A percentile compares a stretch with the other conserved stretches of the same genome.
These are phyloP conservation scores for Heimioporus sp. DNA, from an alignment of 768 basidiomycete genomes.

Conservation along the genomic window DNA sequence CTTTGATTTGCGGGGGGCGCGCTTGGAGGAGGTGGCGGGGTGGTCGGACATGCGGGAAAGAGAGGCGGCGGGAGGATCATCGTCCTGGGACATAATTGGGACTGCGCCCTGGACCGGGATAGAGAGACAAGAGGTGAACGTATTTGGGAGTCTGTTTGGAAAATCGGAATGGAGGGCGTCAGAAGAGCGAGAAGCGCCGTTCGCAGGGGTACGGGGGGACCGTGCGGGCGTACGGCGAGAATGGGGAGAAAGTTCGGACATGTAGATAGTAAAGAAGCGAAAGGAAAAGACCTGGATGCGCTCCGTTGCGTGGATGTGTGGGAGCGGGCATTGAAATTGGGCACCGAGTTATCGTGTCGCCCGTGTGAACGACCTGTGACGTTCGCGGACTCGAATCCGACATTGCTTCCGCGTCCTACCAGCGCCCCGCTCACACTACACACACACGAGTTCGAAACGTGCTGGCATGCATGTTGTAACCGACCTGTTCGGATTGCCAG, in stretches of 20 bases:
- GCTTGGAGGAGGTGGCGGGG: conserved; percentile 46
- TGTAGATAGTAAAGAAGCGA: conserved; percentile 36
- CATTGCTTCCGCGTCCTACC: conserved; percentile 35
- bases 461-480: neutral
- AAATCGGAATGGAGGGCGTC: conserved; percentile 49
- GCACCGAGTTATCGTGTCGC: conserved; percentile 40
- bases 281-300: conserved; percentile 6
- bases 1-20: conserved; percentile 89
- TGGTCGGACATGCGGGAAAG: conserved; percentile 34
- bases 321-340: conserved; percentile 40
- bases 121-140: conserved; percentile 63
- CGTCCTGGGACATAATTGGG: conserved; percentile 52
- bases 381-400: conserved; percentile 33
- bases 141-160: conserved; percentile 47
- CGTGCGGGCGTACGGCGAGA: conserved; percentile 60
- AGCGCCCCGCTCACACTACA: conserved; percentile 23
- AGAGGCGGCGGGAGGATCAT: conserved; percentile 34
- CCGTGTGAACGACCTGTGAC: conserved; percentile 27
- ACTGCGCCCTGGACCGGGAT: conserved; percentile 76
- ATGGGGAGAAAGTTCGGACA: conserved; percentile 39
- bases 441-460: conserved; percentile 15
- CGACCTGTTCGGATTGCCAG: no score
- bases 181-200: conserved; percentile 40
- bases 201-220: conserved; percentile 54
- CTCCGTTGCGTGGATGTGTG: conserved; percentile 35